These are phyloP conservation scores for Wickerhamomyces bisporus DNA, from an alignment of 805 yeast genomes.

Conservation along the genomic window DNA sequence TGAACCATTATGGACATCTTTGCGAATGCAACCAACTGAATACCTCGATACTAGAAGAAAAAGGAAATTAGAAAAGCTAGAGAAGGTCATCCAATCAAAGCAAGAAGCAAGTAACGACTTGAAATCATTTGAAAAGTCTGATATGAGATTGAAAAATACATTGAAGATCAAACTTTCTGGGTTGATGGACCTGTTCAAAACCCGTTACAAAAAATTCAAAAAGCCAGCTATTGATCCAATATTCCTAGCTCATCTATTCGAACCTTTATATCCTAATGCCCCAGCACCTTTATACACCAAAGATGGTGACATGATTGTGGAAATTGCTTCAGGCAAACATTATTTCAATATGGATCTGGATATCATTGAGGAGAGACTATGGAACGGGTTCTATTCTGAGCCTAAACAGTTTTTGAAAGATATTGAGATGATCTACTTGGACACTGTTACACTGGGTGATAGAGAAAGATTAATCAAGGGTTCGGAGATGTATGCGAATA, in stretches of 20 bases:
- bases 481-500: slow-evolving; percentile 93
- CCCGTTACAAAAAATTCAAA: slow-evolving; percentile 80
- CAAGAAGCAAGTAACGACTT: slow-evolving; percentile 31
- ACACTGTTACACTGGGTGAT: slow-evolving; percentile 69
- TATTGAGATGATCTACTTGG: slow-evolving; percentile 76
- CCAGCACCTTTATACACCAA: slow-evolving; percentile 40
- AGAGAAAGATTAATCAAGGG: slow-evolving; percentile 78
- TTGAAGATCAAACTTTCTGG: slow-evolving; percentile 82
- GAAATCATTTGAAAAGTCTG: slow-evolving; percentile 49
- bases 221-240: slow-evolving; percentile 87
- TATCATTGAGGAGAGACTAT: slow-evolving; percentile 85
- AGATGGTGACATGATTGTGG: slow-evolving; percentile 76
- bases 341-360: slow-evolving; percentile 90
- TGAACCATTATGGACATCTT: slow-evolving; percentile 43
- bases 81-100: slow-evolving; percentile 29
- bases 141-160: slow-evolving; percentile 78
- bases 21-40: slow-evolving; percentile 64
- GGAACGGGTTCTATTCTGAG: slow-evolving; percentile 95
- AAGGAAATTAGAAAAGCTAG: slow-evolving; percentile 29
- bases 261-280: slow-evolving; percentile 37
- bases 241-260: slow-evolving; percentile 70
- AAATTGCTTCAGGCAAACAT: slow-evolving; percentile 63
- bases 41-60: slow-evolving; percentile 55
- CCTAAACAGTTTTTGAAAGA: slow-evolving; percentile 88
- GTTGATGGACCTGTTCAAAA: slow-evolving; percentile 84